A percentile compares a stretch with the other conserved stretches of the same genome.
Evolutionary conservation across 345 rosid species (phyloP).

Genomic region (Eucalyptus melliodora): DNA sequence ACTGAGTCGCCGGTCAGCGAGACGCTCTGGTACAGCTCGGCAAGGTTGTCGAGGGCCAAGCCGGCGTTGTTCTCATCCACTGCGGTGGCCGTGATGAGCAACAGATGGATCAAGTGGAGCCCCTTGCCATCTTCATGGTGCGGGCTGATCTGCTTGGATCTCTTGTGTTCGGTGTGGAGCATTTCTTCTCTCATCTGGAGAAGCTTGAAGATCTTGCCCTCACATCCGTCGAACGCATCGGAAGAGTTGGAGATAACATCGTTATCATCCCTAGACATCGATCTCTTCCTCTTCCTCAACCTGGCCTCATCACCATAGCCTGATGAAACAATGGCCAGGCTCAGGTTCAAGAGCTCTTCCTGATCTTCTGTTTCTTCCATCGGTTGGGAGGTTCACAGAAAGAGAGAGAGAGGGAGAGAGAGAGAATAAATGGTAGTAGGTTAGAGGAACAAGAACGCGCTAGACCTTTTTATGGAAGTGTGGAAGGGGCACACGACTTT

Average conservation of each 20-base stretch:
- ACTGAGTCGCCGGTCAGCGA: constrained; percentile 49
- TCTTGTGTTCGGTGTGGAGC: constrained; percentile 19
- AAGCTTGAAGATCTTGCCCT: constrained; percentile 31
- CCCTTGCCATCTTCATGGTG: constrained; percentile 19
- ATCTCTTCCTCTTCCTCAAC: constrained; percentile 18
- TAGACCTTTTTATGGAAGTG: neutral
- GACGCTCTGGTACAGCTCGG: constrained; percentile 25
- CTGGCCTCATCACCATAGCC: neutral
- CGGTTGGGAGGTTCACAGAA: neutral
- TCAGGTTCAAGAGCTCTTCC: constrained; percentile 33
- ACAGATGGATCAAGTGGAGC: constrained; percentile 49
- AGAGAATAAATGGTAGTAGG: neutral
- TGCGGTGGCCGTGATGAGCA: constrained; percentile 44
- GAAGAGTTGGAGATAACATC: neutral
- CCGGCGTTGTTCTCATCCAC: constrained; percentile 20
- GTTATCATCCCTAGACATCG: neutral
- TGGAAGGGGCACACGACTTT: neutral
- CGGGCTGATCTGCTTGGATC: neutral
- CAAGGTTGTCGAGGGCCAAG: constrained; percentile 22
- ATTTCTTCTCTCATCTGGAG: constrained; percentile 49
- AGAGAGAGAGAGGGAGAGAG: neutral
- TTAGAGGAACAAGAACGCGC: neutral
- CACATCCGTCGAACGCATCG: constrained; percentile 10
- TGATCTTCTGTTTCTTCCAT: constrained; percentile 17
- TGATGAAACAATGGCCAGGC: constrained; percentile 24